Conservation (phyloP, 371 early-diverging fungal genomes). For the Cokeromyces recurvatus region DNA sequence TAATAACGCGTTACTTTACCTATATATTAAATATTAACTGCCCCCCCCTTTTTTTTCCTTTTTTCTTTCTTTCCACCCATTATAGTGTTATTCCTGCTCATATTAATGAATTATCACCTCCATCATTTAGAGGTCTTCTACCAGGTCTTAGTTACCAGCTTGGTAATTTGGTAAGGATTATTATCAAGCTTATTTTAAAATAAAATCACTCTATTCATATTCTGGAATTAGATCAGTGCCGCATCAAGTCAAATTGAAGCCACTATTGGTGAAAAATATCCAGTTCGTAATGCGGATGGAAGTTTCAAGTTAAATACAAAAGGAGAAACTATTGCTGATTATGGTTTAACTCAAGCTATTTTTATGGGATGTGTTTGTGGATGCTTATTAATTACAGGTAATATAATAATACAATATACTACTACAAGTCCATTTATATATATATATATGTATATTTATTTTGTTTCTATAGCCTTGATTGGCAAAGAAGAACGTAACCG, state of each 20-base stretch:
- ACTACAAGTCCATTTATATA: no score
- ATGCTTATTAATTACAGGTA: constrained; percentile 35
- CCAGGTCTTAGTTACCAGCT: constrained; percentile 69
- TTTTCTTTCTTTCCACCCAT: no score
- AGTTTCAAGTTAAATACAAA: constrained; percentile 20
- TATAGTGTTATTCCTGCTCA: constrained; percentile 64
- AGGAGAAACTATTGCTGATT: constrained; percentile 54
- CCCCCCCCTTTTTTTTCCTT: no score
- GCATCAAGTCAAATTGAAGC: constrained; percentile 68
- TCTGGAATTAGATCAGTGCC: constrained; percentile 45
- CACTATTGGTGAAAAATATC: constrained; percentile 51
- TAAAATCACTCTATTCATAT: no score
- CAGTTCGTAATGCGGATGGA: constrained; percentile 30
- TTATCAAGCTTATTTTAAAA: no score
- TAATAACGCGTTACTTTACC: not conserved
- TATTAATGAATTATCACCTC: constrained; percentile 64
- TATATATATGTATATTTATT: not conserved
- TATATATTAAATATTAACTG: no score
- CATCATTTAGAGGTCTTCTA: constrained; percentile 60
- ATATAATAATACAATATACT: not conserved
- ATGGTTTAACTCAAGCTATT: constrained; percentile 61
- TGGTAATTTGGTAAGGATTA: constrained; percentile 50
- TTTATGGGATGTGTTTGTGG: constrained; percentile 57
- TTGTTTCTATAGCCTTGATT: constrained; percentile 19
- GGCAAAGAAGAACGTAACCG: constrained; percentile 43